Evolutionary conservation across 768 basidiomycete genomes (phyloP).

Genomic region (Boletus subcaerulescens): DNA sequence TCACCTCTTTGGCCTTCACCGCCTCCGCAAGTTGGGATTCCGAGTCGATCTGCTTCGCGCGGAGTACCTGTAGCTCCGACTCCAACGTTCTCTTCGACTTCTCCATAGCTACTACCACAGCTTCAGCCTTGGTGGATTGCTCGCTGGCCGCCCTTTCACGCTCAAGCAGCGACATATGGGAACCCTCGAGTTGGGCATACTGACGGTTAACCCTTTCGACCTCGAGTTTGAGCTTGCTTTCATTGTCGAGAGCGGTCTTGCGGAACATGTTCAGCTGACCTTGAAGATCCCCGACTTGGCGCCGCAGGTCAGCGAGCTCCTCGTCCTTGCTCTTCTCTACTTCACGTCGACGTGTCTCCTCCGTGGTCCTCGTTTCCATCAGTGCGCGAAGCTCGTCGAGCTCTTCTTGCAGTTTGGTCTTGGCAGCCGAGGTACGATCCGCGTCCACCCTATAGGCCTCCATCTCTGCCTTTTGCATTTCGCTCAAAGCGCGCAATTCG

Average conservation of each 20-base stretch:
- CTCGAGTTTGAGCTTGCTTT: constrained; percentile 75
- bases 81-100: constrained; percentile 65
- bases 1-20: constrained; percentile 70
- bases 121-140: constrained; percentile 48
- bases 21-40: constrained; percentile 64
- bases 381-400: constrained; percentile 82
- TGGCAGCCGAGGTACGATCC: constrained; percentile 44
- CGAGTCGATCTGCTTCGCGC: constrained; percentile 62
- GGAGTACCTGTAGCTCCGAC: constrained; percentile 70
- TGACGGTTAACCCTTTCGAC: constrained; percentile 63
- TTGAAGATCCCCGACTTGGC: constrained; percentile 58
- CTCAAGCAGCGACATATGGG: constrained; percentile 63
- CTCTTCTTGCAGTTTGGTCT: constrained; percentile 71
- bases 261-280: constrained; percentile 67
- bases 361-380: constrained; percentile 80
- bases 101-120: constrained; percentile 55
- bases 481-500: constrained; percentile 69
- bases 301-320: constrained; percentile 73
- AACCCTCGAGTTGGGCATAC: constrained; percentile 53
- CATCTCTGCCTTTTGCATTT: constrained; percentile 61
- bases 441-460: constrained; percentile 54
- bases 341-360: constrained; percentile 80
- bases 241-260: constrained; percentile 55
- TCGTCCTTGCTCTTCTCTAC: constrained; percentile 85
- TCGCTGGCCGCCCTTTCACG: constrained; percentile 53